Base-by-base conservation (phyloP, 2,329 filamentous ascomycete genomes). In the Fusarium irregulare region DNA sequence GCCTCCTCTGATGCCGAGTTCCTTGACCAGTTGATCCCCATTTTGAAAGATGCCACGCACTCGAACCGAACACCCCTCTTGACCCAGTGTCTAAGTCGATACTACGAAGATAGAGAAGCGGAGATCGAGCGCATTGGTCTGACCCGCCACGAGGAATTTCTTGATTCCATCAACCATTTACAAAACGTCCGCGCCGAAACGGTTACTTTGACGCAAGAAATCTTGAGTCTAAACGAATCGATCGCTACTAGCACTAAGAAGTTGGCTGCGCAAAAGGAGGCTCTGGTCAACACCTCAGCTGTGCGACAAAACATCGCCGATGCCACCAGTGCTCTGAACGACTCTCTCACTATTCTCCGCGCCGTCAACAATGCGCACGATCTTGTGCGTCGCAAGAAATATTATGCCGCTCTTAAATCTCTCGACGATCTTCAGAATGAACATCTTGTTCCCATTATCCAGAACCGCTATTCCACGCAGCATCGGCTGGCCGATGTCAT, bases 221-320 rank as follows among this genome's bases (percentile, higher is more conserved):
- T 99, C 62, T 84, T 99, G 68, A 89, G 93, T 73, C 86, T 99
- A 60, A 98, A 97, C 76, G 92, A 97, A 79, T 97, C 94, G 10
- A 98, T 99, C 57, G 95, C 98, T 81, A 87, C 91, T 48, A 98
- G 94, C 78, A 98, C 96, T 0, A 94, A 98, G 83, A 94, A 94
- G 79, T 85, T 99, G 37, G 95, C 95, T 0, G 92, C 93, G 76
- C 95, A 98, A 81, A 99, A 99, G 82, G 94, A 94, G 79, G 92
- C 92, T 3, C 84, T 99, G 32, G 96, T 99, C 27, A 94, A 98
- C 76, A 98, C 94, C 7, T 90, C 94, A 53, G 91, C 92, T 28
- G 92, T 98, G 47, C 91, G 95, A 13, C 94, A 98, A 78, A 99
- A 99, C 75, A 97, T 99, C 64, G 93, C 97, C 69, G 95, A 99